Base-by-base conservation (phyloP, 2,329 filamentous ascomycete species). In the Neofusicoccum ribis region DNA sequence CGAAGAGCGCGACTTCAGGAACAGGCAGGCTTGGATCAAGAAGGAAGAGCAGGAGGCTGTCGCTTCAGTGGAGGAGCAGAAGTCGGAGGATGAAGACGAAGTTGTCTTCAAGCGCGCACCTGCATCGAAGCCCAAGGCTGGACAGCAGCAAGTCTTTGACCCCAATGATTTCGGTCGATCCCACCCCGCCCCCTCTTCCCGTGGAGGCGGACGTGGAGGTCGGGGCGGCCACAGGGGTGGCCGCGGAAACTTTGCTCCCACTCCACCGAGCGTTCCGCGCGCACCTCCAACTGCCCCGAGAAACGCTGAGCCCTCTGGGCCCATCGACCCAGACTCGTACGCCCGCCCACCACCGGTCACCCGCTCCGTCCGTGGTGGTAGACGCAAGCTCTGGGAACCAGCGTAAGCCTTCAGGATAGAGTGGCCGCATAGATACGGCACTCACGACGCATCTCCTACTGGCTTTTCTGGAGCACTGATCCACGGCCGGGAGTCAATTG, bases 1-100 rank as follows among this genome's bases (percentile, higher is more conserved):
- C 50, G 82, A 84, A 68, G 81, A 83, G 39, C 79, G 81, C 47
- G 81, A 83, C 66, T 80, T 76, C 70, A 78, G 77, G 64, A 79
- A 78, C 66, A 76, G 77, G 59, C 61, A 77, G 63, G 73, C 74
- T 27, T 70, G 78, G 43, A 72, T 75, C 65, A 78, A 75, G 68
- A 73, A 77, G 56, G 77, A 79, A 64, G 71, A 70, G 1, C 72
- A 75, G 64, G 70, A 66, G 5, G 69, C 70, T 8, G 68, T 67
- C 15, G 43, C 23, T 12, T 39, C 49, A 14, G 43, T 15, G 34
- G 37, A 60, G 2, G 27, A 34, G 14, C 23, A 46, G 12, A 56
- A 47, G 14, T 64, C 65, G 2, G 76, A 78, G 34, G 76, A 78
- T 14, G 77, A 79, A 51, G 76, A 78, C 44, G 75, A 75, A 11